Evolutionary conservation across 805 yeast genomes (phyloP), one percentile per base, ranked within the genome.

Genomic region (Zygosaccharomyces gambellarensis): DNA sequence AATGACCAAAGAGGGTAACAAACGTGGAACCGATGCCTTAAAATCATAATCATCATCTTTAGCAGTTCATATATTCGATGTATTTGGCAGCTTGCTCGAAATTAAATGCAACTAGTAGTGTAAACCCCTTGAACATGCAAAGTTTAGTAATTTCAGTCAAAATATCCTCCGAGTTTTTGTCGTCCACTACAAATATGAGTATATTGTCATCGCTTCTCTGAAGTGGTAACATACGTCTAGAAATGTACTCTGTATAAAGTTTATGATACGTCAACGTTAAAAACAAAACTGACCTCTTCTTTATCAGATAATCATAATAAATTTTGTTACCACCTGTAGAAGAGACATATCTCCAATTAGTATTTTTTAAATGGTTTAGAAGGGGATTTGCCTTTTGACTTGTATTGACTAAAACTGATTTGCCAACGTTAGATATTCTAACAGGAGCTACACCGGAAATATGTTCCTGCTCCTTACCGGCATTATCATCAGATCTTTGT

Each of bases 371-470:
- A 29, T 74, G 71, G 41, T 76, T 75, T 6, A 87, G 66, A 36
- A 86, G 63, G 5, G 92, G 92, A 60, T 87, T 87, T 1, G 87
- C 90, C 43, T 77, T 80, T 62, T 87, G 94, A 0, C 84, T 74
- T 36, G 79, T 78, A 38, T 82, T 78, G 4, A 85, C 87, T 38
- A 77, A 74, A 0, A 83, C 73, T 2, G 77, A 66, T 17, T 62
- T 66, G 4, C 63, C 59, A 21, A 17, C 25, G 10, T 12, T 30
- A 6, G 45, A 42, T 7, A 42, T 8, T 11, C 45, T 31, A 14
- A 30, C 12, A 5, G 53, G 43, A 14, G 30, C 39, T 5, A 65
- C 47, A 22, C 28, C 28, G 4, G 45, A 21, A 14, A 21, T n/a
- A 19, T 17, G 21, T 1, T 60, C 60, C 23, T 58, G 58, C 10